These are phyloP conservation scores for Trichosanthes truncata DNA, from an alignment of 306 rosid genomes.

Conservation along the genomic window DNA sequence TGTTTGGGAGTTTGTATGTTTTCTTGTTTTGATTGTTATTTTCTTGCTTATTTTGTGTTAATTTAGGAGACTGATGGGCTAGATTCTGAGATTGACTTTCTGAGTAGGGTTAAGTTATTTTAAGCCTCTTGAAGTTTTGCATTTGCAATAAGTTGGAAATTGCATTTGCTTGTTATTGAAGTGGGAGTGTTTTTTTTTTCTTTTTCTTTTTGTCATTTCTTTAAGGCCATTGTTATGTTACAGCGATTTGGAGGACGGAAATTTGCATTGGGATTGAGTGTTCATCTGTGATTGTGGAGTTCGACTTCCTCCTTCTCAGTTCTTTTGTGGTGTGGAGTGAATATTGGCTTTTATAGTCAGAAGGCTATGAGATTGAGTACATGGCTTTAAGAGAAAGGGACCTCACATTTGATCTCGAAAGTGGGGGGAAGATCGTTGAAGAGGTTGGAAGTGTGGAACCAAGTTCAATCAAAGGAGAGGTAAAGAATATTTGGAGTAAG, in stretches of 20 bases:
- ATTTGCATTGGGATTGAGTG: background rate
- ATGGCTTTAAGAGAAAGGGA: constrained; percentile 23
- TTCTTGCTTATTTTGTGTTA: background rate
- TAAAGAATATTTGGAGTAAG: constrained; percentile 6
- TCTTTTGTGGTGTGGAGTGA: background rate
- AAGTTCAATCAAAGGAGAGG: background rate
- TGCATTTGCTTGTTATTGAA: background rate
- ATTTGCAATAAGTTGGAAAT: background rate
- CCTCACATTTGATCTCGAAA: constrained; percentile 40
- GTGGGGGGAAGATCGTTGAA: constrained; percentile 28
- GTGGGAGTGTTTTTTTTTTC: background rate
- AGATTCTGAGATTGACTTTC: constrained; percentile 1
- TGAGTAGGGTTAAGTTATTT: background rate
- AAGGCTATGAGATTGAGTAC: constrained; percentile 9
- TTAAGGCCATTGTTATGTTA: background rate
- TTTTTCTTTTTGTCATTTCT: background rate
- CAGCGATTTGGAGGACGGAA: background rate
- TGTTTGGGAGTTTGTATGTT: background rate
- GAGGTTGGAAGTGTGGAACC: background rate
- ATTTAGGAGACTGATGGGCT: constrained; percentile 1
- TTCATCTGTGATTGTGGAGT: background rate
- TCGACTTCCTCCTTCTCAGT: background rate
- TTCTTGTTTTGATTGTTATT: background rate
- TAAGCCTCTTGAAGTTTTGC: background rate
- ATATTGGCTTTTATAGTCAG: background rate